Evolutionary conservation across 805 yeast species (phyloP), one percentile per base, ranked within the genome.

Genomic region (Spathaspora boniae): DNA sequence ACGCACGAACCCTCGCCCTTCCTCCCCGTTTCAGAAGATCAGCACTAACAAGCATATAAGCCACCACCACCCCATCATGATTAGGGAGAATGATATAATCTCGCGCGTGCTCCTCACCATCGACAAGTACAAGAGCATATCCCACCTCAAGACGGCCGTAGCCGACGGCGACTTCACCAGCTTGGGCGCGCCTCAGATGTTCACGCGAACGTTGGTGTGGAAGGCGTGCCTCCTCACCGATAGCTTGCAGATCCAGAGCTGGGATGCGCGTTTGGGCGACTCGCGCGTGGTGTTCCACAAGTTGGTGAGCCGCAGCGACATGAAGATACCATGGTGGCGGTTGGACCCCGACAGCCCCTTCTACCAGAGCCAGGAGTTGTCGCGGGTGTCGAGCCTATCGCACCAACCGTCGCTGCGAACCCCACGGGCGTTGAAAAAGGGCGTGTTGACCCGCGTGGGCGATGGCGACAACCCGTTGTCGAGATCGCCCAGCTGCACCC

Each of bases 291-390:
- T 65, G 2, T 67, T 57, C 36, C 64, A 59, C 36, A 59, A 64
- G 40, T 50, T 67, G 9, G 36, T 46, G 20, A 50, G 44, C 26
- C 41, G 51, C 9, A 38, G 46, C 9, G 64, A 63, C 25, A 51
- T 63, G 61, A 42, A 37, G 4, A 46, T 62, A 3, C 72, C 72
- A 12, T 67, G 72, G 72, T 51, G 51, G 46, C 37, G 38, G 9
- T 46, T 67, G 8, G 60, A 48, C 7, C n/a, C 24, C 2, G 71
- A 65, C 26, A 50, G 43, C 40, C 46, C 41, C 20, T 62, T 50
- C 38, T 60, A 53, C 42, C 44, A 42, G 25, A 38, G 45, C 6
- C 35, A 42, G 9, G 46, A 43, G n/a, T 14, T 45, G 25, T 31
- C 43, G 12, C 33, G 48, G 17, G 41, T 40, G 16, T 37, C 44